Percentiles rank a stretch among this genome's conserved stretches.
phyloP scores from a whole-genome alignment of 495 filamentous ascomycete species.

The Penicillium turbatum region DNA sequence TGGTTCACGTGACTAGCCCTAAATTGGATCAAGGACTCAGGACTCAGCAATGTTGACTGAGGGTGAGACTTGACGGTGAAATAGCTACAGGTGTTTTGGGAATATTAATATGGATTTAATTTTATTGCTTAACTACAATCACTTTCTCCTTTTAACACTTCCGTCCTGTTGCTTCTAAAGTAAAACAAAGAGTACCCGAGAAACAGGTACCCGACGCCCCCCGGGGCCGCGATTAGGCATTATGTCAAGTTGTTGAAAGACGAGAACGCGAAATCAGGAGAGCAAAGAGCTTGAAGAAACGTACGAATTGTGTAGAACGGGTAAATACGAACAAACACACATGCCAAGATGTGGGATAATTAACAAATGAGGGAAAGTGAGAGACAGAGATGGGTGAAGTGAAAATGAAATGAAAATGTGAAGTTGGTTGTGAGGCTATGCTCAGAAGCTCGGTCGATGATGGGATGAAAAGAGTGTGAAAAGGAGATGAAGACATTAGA shows the following conservation, averaged over 20 bases:
- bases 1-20: constrained; percentile 10
- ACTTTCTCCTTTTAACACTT: background rate
- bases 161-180: background rate
- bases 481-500: background rate
- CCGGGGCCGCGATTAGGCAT: background rate
- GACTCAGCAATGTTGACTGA: no score
- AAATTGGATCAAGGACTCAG: no score
- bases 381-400: background rate
- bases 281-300: background rate
- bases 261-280: background rate
- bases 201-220: background rate
- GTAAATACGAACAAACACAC: background rate
- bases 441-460: background rate
- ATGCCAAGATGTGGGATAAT: background rate
- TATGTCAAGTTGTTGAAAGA: background rate
- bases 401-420: background rate
- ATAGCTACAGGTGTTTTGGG: no score
- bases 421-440: background rate
- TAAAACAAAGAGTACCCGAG: background rate
- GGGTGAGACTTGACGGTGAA: no score
- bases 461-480: constrained; percentile 13
- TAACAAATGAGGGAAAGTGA: background rate
- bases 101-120: background rate
- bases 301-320: background rate
- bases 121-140: background rate